Conservation (phyloP, 257 asterid species). For the Linaria vulgaris region DNA sequence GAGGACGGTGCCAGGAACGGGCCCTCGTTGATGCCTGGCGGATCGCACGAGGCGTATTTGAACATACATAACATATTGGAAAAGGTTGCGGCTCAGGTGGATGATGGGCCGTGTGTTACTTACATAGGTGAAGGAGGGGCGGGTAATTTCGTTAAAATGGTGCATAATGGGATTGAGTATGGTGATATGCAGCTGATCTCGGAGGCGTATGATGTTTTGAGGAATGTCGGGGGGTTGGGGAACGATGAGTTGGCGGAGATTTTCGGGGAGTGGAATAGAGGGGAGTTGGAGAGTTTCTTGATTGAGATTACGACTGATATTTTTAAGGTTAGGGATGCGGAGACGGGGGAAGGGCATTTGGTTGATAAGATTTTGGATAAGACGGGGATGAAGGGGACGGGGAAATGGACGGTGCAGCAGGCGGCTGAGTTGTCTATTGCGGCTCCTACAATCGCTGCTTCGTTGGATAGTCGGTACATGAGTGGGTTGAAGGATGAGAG, state of each 20-base stretch:
- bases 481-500: slow-evolving; percentile 30
- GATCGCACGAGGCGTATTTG: slow-evolving; percentile 24
- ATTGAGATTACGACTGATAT: slow-evolving; percentile 30
- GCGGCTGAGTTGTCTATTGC: slow-evolving; percentile 27
- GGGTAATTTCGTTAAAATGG: slow-evolving; percentile 28
- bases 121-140: slow-evolving; percentile 27
- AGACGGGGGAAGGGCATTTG: slow-evolving; percentile 26
- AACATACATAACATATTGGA: slow-evolving; percentile 23
- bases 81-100: slow-evolving; percentile 30
- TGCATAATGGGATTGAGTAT: slow-evolving; percentile 30
- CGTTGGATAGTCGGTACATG: slow-evolving; percentile 25
- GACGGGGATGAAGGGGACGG: slow-evolving; percentile 28
- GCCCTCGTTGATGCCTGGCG: slow-evolving; percentile 30
- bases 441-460: slow-evolving; percentile 27
- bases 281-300: slow-evolving; percentile 28
- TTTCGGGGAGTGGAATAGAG: slow-evolving; percentile 26
- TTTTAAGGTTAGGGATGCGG: slow-evolving; percentile 23
- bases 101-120: slow-evolving; percentile 30
- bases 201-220: slow-evolving; percentile 29
- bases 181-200: slow-evolving; percentile 31
- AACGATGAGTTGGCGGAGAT: slow-evolving; percentile 24
- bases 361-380: slow-evolving; percentile 29
- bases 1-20: slow-evolving; percentile 32
- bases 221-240: slow-evolving; percentile 23
- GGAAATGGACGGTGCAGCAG: slow-evolving; percentile 27